Percentiles rank a stretch among this genome's conserved stretches.
phyloP scores from a whole-genome alignment of 768 basidiomycete species.

The Fibroporia radiculosa region DNA sequence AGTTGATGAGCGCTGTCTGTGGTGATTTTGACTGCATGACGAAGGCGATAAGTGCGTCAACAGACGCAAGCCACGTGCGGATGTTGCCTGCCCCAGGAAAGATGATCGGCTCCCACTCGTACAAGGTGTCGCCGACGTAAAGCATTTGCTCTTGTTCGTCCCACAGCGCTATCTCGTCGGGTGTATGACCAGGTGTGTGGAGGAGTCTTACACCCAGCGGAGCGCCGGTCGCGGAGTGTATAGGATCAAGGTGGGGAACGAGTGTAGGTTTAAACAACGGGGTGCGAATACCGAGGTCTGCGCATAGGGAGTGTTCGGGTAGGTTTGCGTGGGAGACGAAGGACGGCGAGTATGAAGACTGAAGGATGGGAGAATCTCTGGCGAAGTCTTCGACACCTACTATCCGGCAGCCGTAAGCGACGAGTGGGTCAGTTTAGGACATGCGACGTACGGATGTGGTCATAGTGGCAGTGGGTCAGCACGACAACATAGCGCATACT shows the following conservation, averaged over 20 bases:
- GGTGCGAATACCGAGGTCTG: conserved; percentile 29
- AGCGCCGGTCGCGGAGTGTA: conserved; percentile 21
- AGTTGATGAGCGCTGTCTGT: conserved; percentile 30
- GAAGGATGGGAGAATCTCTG: conserved; percentile 37
- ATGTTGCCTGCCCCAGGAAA: conserved; percentile 51
- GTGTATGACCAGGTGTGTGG: conserved; percentile 53
- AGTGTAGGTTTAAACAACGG: conserved; percentile 41
- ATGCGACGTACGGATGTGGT: conserved; percentile 43
- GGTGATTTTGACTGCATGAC: conserved; percentile 18
- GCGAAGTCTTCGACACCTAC: conserved; percentile 47
- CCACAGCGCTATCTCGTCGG: conserved; percentile 50
- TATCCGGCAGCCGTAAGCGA: too few relatives aligned
- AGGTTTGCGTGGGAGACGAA: conserved; percentile 36
- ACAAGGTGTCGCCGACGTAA: conserved; percentile 50
- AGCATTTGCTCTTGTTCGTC: conserved; percentile 42
- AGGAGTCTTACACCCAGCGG: conserved; percentile 35
- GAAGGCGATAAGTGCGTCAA: conserved; percentile 36
- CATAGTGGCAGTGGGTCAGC: conserved; percentile 49
- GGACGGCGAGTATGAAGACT: conserved; percentile 37
- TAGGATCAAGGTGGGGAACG: conserved; percentile 32
- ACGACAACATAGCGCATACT: conserved; percentile 39
- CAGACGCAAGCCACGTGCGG: conserved; percentile 36
- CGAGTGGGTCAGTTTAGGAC: not conserved
- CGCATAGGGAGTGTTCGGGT: conserved; percentile 40
- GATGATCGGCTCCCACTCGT: conserved; percentile 47